Evolutionary conservation across 495 filamentous ascomycete genomes (phyloP), one percentile per base, ranked within the genome.

Genomic region (Penicillium parvum): DNA sequence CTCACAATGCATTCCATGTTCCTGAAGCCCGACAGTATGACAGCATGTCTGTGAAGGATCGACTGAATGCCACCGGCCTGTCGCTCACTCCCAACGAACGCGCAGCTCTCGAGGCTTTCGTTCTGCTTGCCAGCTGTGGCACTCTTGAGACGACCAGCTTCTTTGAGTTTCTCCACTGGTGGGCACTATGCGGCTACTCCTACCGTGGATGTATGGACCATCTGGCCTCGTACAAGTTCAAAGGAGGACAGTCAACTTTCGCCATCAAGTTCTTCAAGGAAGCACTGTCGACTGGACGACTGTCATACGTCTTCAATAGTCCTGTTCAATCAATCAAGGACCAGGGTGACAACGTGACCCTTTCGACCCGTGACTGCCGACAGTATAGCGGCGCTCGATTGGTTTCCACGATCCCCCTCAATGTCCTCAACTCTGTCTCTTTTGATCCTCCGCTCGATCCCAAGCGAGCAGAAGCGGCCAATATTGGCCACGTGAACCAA

Each of bases 401-500:
- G 22, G 40, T 65, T 7, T 54, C 47, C 5, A 63, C 62, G 3
- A 61, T 65, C 9, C 62, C 62, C 0, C 32, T 65, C 8, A 58
- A 60, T 14, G 61, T 65, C 8, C 40, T 65, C 4, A 45, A 36
- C 3, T 35, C 44, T 22, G 41, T 65, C 12, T 16, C 40, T 1
- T 64, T 64, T 44, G 32, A 40, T 22, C 55, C 55, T 15, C 58
- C 55, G n/a, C 40, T 66, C 3, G 45, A 44, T 18, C 11, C 45
- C 4, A 28, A 41, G 5, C 52, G 55, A 7, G 40, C 46, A 14
- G 27, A 35, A 8, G 62, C 53, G 7, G 40, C 46, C 11, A 48
- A 44, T 1, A 50, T 42, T 12, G 57, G 57, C 3, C 61, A 65
- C 44, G 48, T 60, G 7, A 58, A 63, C 36, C 49, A 57, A 30